Evolutionary conservation across 805 yeast species (phyloP).

Genomic region (Pichia occidentalis): DNA sequence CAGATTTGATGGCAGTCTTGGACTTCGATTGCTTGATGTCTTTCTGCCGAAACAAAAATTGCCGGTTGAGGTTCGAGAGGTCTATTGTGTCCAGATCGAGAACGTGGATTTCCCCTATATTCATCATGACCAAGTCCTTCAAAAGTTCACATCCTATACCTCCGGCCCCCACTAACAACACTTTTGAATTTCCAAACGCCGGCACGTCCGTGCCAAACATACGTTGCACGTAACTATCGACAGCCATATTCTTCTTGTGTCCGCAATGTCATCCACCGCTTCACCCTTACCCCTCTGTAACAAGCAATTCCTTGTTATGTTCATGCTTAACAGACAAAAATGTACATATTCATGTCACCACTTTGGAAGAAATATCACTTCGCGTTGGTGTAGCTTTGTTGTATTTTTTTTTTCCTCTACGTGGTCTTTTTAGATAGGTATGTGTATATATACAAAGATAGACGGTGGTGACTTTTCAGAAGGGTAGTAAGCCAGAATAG

Average conservation of each 20-base stretch:
- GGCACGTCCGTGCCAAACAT: conserved; percentile 37
- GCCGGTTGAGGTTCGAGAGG: conserved; percentile 85
- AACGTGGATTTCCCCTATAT: conserved; percentile 80
- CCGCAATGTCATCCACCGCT: too few relatives aligned
- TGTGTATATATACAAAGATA: too few relatives aligned
- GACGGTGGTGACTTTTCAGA: too few relatives aligned
- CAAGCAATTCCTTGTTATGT: too few relatives aligned
- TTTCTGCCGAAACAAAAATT: conserved; percentile 80
- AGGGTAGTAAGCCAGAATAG: too few relatives aligned
- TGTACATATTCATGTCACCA: too few relatives aligned
- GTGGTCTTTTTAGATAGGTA: too few relatives aligned
- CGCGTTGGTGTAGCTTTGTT: too few relatives aligned
- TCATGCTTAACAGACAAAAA: too few relatives aligned
- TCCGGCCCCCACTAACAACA: conserved; percentile 89
- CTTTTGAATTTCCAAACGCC: conserved; percentile 39
- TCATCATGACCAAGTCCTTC: conserved; percentile 70
- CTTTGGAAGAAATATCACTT: too few relatives aligned
- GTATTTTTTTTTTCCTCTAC: too few relatives aligned
- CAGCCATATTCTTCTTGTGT: conserved; percentile 9
- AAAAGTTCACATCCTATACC: conserved; percentile 93
- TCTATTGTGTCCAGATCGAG: conserved; percentile 97
- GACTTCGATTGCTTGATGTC: conserved; percentile 90
- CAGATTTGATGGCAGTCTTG: conserved; percentile 77
- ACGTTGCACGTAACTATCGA: conserved; percentile 32
- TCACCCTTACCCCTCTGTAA: too few relatives aligned